Conservation (phyloP, 768 basidiomycete genomes). For the Neoboletus magnificus region DNA sequence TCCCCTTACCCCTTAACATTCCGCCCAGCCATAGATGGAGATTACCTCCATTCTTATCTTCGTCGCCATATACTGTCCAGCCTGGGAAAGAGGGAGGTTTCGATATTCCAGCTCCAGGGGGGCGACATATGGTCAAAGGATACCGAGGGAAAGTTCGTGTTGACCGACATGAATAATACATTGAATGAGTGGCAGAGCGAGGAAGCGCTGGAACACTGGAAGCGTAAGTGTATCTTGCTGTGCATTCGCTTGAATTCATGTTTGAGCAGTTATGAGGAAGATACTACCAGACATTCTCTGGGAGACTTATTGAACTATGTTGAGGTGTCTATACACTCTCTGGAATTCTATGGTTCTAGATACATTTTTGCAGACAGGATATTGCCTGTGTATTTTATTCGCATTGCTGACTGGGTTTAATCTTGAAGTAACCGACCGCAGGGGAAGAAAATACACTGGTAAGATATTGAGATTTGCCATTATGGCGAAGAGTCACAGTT, state of each 20-base stretch:
- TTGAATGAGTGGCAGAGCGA: constrained; percentile 64
- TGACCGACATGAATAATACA: constrained; percentile 62
- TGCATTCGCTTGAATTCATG: constrained; percentile 4
- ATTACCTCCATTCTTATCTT: constrained; percentile 68
- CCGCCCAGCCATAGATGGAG: constrained; percentile 49
- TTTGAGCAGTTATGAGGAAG: constrained; percentile 65
- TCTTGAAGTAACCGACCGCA: background rate
- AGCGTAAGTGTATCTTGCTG: constrained; percentile 42
- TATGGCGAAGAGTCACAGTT: background rate
- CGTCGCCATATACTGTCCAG: constrained; percentile 57
- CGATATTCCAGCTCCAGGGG: constrained; percentile 40
- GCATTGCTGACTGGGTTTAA: background rate
- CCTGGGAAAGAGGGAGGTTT: constrained; percentile 53
- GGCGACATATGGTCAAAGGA: constrained; percentile 12
- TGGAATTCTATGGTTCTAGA: background rate
- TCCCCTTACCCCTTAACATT: constrained; percentile 54
- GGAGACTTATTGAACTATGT: constrained; percentile 62
- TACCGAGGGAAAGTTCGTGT: constrained; percentile 45
- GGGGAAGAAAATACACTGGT: background rate
- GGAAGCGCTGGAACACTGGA: constrained; percentile 74
- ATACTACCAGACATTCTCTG: constrained; percentile 70
- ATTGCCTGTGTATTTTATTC: background rate
- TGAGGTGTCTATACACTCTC: background rate
- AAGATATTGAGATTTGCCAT: background rate
- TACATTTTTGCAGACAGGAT: background rate